These are phyloP conservation scores for Leonotis leonurus DNA, from an alignment of 257 asterid species.

Conservation along the genomic window DNA sequence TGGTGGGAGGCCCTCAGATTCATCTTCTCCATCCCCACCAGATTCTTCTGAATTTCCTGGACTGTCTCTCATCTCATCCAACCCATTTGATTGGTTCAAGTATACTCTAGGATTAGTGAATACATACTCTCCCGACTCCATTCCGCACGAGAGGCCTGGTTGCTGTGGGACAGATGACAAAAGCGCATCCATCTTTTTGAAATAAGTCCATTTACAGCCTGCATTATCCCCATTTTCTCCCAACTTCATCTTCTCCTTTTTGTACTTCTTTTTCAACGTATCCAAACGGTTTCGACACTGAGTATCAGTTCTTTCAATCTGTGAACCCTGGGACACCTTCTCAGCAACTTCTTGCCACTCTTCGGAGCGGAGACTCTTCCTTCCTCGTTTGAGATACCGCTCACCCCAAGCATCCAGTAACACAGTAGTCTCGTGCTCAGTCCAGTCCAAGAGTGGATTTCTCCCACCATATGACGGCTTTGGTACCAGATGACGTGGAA, in stretches of 20 bases:
- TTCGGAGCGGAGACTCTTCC: constrained; percentile 82
- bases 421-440: constrained; percentile 66
- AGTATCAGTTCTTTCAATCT: constrained; percentile 65
- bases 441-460: constrained; percentile 81
- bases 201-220: constrained; percentile 60
- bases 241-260: constrained; percentile 65
- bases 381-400: constrained; percentile 63
- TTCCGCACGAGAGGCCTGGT: constrained; percentile 59
- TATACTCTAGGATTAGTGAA: constrained; percentile 47
- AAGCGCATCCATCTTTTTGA: constrained; percentile 64
- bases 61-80: constrained; percentile 76
- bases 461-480: constrained; percentile 63
- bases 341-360: constrained; percentile 95
- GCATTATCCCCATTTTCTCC: constrained; percentile 21
- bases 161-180: constrained; percentile 41
- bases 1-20: constrained; percentile 42
- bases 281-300: constrained; percentile 90
- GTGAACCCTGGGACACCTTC: constrained; percentile 60
- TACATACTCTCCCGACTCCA: constrained; percentile 71
- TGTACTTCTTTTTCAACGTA: constrained; percentile 85
- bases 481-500: constrained; percentile 21
- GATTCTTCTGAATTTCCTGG: constrained; percentile 43
- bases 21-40: constrained; percentile 32
- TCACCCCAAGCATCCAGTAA: constrained; percentile 84
- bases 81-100: constrained; percentile 47